phyloP scores from a whole-genome alignment of 768 basidiomycete species.

The Tulasnella sp. region DNA sequence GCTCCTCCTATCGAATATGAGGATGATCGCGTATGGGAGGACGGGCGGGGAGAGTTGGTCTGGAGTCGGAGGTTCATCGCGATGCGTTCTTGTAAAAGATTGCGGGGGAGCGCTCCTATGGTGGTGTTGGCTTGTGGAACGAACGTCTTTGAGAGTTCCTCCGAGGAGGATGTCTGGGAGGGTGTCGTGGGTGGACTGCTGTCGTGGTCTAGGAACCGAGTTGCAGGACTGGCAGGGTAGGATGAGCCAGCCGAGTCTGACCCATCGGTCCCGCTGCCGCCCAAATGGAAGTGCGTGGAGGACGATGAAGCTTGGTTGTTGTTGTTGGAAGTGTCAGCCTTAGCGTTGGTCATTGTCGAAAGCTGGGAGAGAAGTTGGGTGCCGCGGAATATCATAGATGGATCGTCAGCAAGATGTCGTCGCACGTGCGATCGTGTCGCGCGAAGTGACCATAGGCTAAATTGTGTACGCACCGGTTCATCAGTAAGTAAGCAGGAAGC shows the following conservation, averaged over 20 bases:
- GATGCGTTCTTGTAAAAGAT: conserved; percentile 10
- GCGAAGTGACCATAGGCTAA: no score
- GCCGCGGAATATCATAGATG: neutral
- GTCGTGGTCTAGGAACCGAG: conserved; percentile 1
- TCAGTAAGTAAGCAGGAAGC: no score
- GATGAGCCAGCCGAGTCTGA: neutral
- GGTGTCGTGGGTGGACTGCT: conserved; percentile 13
- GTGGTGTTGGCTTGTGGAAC: conserved; percentile 1
- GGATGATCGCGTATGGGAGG: neutral
- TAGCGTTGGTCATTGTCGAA: no score
- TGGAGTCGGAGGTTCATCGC: neutral
- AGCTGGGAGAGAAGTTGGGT: neutral
- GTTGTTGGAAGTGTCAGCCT: conserved; percentile 1
- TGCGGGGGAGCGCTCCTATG: neutral
- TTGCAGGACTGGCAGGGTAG: conserved; percentile 11
- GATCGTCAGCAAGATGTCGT: neutral
- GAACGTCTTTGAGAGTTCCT: conserved; percentile 9
- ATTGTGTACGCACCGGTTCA: no score
- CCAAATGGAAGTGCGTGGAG: neutral
- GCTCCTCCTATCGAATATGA: neutral
- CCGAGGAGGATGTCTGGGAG: conserved; percentile 11
- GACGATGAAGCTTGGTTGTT: neutral
- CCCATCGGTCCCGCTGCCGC: conserved; percentile 2
- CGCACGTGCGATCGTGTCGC: no score
- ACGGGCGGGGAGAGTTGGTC: neutral